A percentile compares a stretch with the other conserved stretches of the same genome.
Evolutionary conservation across 2,329 filamentous ascomycete species (phyloP).

Genomic region (Ceratocystis albifundus): DNA sequence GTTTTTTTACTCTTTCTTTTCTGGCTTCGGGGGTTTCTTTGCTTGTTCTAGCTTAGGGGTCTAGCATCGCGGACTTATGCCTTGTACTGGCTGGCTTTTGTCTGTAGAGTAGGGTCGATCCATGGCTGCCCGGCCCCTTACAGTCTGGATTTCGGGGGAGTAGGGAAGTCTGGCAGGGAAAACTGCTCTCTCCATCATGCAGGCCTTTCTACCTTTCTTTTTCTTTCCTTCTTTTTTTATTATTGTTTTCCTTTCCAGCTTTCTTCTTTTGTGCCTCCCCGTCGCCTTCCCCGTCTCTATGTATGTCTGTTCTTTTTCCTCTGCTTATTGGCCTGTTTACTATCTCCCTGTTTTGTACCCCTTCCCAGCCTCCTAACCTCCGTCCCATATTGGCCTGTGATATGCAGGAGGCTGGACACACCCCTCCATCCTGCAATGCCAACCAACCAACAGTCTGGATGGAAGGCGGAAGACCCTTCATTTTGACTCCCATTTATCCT

Average conservation of each 20-base stretch:
- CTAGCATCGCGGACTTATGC: neutral
- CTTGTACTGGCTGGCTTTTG: neutral
- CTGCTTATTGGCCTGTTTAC: neutral
- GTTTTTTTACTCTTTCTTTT: neutral
- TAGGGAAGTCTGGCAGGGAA: neutral
- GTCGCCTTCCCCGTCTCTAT: neutral
- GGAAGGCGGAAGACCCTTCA: neutral
- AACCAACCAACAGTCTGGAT: neutral
- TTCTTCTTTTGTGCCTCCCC: neutral
- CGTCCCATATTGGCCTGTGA: conserved; percentile 13
- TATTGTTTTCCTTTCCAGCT: too few relatives aligned
- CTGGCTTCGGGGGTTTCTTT: neutral
- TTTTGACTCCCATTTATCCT: neutral
- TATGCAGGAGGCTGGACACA: conserved; percentile 13
- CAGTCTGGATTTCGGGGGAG: neutral
- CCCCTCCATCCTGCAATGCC: neutral
- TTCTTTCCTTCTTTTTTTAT: neutral
- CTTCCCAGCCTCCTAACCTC: conserved; percentile 9
- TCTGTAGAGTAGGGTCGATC: neutral
- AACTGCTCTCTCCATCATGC: neutral
- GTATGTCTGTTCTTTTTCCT: neutral
- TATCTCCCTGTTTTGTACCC: conserved; percentile 1
- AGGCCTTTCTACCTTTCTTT: neutral
- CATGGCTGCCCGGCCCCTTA: neutral
- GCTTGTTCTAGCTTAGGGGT: neutral